Evolutionary conservation across 805 yeast genomes (phyloP), one percentile per base, ranked within the genome.

Genomic region (Nematodospora valgi): DNA sequence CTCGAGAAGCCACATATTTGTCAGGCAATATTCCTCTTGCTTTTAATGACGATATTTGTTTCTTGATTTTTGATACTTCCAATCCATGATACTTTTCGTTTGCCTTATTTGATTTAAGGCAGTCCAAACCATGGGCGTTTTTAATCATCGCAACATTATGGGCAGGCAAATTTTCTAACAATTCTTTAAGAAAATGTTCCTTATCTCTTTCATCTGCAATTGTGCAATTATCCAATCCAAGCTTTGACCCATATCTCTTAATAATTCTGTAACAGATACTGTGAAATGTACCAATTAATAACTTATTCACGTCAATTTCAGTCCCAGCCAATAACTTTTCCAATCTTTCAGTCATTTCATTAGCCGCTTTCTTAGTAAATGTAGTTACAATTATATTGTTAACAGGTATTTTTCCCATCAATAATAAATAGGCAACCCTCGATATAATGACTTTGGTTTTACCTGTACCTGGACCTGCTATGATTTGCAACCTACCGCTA

Each of bases 291-390:
- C 97, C 98, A 22, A 89, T 76, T 38, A 80, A 58, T 14, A 91
- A 56, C 30, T 68, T 66, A 1, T 64, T 53, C 3, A 67, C 44
- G 23, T 66, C 58, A 36, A 76, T 53, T 4, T 56, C 51, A 0
- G 65, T 48, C 25, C 49, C 57, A 5, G 49, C 32, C 6, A 78
- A 47, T 33, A 74, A 23, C 4, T 16, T 29, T 0, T 34, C 37
- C 13, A 91, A 58, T 27, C 98, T 66, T 21, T 76, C 82, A 9
- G 65, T 59, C 85, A 91, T 81, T 59, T 91, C 98, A 34, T 68
- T 73, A 2, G 97, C 94, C 0, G 98, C 98, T 48, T 84, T 86
- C 48, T 86, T 85, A 9, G 98, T 91, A 62, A 91, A 91, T 0
- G 98, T 89, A 5, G 96, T 86, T 14, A 89, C 93, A 1, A 91